Evolutionary conservation across 495 filamentous ascomycete genomes (phyloP), one percentile per base, ranked within the genome.

Genomic region (Diplogelasinospora grovesii): DNA sequence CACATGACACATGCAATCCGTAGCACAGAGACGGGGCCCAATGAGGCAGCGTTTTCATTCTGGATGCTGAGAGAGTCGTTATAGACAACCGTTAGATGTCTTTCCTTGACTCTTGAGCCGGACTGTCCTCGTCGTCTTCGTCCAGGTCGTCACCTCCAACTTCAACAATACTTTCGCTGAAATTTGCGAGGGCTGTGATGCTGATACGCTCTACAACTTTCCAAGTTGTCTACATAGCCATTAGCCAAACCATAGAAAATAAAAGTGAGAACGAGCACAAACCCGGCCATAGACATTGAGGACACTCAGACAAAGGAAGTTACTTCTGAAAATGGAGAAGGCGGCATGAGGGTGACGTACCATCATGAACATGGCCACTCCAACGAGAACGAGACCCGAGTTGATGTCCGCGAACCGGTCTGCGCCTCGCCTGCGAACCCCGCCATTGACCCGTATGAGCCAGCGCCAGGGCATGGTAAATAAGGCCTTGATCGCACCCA

Each of bases 401-500:
- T 79, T 89, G 46, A 94, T 68, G 21, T 74, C 74, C 34, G 84
- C 79, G 21, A 86, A 58, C 25, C 89, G 73, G 49, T 85, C 83
- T 45, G 72, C 81, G 21, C 63, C 74, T 21, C 79, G 76, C 30
- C 71, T 60, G 25, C 75, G 63, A 11, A 73, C 68, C 14, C 55
- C 52, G 3, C 61, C 64, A 27, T 68, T 61, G 29, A 68, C 63
- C 3, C 87, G 75, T 9, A 90, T 83, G 69, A 73, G 82, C 79
- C 80, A 88, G 30, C 82, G 72, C 67, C 77, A 87, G 0, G 89
- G 86, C 41, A 85, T 62, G 14, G 78, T 74, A 36, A 89, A 71
- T 15, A 95, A 64, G 22, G 83, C 79, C 62, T 95, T 95, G 27
- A 88, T 57, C 41, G 95, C 86, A 0, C 92, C 88, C 28, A 95